These are phyloP conservation scores for Curvularia spicifera DNA, from an alignment of 2,329 filamentous ascomycete genomes.

Conservation along the genomic window DNA sequence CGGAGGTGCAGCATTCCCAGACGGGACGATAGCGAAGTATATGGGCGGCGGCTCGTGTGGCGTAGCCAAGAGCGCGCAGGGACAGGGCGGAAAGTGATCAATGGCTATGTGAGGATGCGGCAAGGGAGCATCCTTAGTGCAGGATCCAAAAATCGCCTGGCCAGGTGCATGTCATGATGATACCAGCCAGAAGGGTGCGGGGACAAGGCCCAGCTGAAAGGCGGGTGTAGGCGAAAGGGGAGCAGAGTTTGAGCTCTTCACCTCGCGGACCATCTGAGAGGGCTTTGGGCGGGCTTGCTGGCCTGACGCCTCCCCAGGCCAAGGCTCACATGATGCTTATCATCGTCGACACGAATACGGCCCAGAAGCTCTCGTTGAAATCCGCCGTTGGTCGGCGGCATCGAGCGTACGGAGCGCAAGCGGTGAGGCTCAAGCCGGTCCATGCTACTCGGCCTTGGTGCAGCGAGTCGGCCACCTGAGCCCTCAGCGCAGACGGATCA, in stretches of 20 bases:
- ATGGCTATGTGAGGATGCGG: constrained; percentile 29
- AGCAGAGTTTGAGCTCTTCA: constrained; percentile 25
- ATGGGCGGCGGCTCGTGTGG: constrained; percentile 34
- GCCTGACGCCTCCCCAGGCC: constrained; percentile 29
- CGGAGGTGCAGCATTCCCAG: constrained; percentile 31
- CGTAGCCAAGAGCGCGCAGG: constrained; percentile 28
- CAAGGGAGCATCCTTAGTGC: constrained; percentile 31
- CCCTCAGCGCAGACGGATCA: constrained; percentile 2
- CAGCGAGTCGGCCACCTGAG: constrained; percentile 29
- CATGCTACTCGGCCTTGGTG: constrained; percentile 20
- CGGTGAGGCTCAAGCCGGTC: constrained; percentile 22
- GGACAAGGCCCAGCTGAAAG: constrained; percentile 12
- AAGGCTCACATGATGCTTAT: constrained; percentile 26
- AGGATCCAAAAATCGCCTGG: constrained; percentile 19
- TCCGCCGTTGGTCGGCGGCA: constrained; percentile 27
- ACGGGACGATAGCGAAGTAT: constrained; percentile 33
- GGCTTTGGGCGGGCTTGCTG: constrained; percentile 32
- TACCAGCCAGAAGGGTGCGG: constrained; percentile 28
- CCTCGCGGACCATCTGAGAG: constrained; percentile 17
- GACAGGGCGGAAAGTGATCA: constrained; percentile 13
- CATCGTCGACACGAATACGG: constrained; percentile 27
- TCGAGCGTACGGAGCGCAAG: constrained; percentile 18
- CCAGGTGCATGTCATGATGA: constrained; percentile 17
- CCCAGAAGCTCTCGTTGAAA: constrained; percentile 29
- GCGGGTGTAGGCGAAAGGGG: constrained; percentile 33